Base-by-base conservation (phyloP, 768 basidiomycete species). In the Bullera alba region DNA sequence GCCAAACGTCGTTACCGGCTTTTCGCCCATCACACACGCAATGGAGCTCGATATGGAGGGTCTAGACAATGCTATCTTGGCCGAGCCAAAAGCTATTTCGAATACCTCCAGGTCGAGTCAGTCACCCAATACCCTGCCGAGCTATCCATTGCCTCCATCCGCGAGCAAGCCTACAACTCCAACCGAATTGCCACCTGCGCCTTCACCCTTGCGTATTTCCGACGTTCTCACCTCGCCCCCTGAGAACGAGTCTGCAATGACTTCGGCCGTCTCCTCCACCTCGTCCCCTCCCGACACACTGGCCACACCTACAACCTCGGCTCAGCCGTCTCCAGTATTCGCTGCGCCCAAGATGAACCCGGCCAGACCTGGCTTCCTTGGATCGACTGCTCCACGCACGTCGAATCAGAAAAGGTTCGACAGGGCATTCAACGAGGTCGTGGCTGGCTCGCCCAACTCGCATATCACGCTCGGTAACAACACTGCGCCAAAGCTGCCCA, bases 11-110 rank as follows among this genome's bases (percentile, higher is more conserved):
- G 26, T 29, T 17, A 42, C 47, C 4, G 59, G 58, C 8, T 67
- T 64, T 45, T 61, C 64, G 30, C 64, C 64, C 5, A 56, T 62
- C 17, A 61, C 58, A 15, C 41, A 57, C 27, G 60, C 61, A 16
- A 63, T 67, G 62, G 65, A 63, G 16, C 46, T 67, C 32, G 65
- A 67, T 42, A 42, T 67, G 34, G 65, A 67, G 5, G 61, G 54
- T 35, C 45, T 60, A 2, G 61, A 63, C 27, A 39, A 36, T 16
- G 54, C 42, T 4, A 15, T 32, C n/a, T 41, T 28, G 34, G 28
- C 32, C 52, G 12, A 37, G n/a, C 26, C 10, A 4, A 39, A 41
- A 21, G 28, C 38, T 10, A 36, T 46, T n/a, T 53, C 59, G 14
- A 19, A 49, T 44, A 43, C 36, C 5, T 58, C 56, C 15, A 37